phyloP scores from a whole-genome alignment of 2,329 filamentous ascomycete genomes.

The Claviceps sp. region DNA sequence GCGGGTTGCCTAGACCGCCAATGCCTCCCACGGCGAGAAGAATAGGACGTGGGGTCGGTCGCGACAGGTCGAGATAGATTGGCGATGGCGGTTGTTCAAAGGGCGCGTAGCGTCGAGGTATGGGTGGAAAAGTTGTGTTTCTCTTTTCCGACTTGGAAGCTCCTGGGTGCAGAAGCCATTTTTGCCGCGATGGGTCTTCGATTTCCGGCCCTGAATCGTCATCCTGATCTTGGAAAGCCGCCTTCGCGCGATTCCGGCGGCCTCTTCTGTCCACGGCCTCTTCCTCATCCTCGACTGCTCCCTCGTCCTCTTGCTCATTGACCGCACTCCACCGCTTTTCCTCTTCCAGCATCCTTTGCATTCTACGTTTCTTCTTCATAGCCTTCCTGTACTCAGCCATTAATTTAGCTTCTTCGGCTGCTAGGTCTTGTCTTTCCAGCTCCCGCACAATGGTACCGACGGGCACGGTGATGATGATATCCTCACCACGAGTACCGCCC shows the following conservation, averaged over 20 bases:
- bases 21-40: slow-evolving; percentile 77
- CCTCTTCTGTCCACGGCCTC: slow-evolving; percentile 3
- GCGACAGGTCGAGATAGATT: slow-evolving; percentile 58
- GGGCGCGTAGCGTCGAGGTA: slow-evolving; percentile 37
- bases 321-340: slow-evolving; percentile 10
- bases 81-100: slow-evolving; percentile 60
- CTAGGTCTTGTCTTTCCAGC: slow-evolving; percentile 62
- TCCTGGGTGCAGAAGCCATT: slow-evolving; percentile 80
- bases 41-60: slow-evolving; percentile 70
- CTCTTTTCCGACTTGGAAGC: slow-evolving; percentile 56
- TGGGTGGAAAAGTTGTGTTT: slow-evolving; percentile 33
- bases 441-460: slow-evolving; percentile 86
- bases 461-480: slow-evolving; percentile 79
- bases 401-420: slow-evolving; percentile 45
- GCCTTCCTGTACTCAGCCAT: slow-evolving; percentile 19
- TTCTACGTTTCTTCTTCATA: slow-evolving; percentile 19
- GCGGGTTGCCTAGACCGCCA: slow-evolving; percentile 84
- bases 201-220: slow-evolving; percentile 27
- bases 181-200: slow-evolving; percentile 42
- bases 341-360: slow-evolving; percentile 22
- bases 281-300: slow-evolving; percentile 3
- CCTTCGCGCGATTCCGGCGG: not conserved
- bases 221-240: slow-evolving; percentile 9
- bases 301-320: slow-evolving; percentile 5
- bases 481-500: slow-evolving; percentile 69